A percentile compares a stretch with the other conserved stretches of the same genome.
Conservation (phyloP, 2,329 filamentous ascomycete species). For the Exophiala aquamarina region DNA sequence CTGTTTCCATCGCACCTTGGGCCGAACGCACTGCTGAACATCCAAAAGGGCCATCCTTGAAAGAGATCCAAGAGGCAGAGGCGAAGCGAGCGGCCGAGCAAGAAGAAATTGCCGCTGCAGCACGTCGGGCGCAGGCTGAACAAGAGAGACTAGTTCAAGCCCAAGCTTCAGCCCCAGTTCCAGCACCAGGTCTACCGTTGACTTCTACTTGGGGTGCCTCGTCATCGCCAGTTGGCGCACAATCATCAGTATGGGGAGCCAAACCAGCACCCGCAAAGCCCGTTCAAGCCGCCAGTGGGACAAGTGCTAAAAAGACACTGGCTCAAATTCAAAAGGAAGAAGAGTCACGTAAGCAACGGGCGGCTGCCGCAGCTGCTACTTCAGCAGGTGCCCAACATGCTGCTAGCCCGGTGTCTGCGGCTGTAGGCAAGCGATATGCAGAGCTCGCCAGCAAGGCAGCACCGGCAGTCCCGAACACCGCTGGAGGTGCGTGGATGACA, state of each 20-base stretch:
- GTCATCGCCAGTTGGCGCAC: conserved; percentile 64
- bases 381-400: conserved; percentile 43
- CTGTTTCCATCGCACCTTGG: conserved; percentile 86
- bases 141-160: conserved; percentile 64
- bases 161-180: conserved; percentile 63
- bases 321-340: conserved; percentile 97
- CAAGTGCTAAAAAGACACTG: conserved; percentile 76
- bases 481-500: conserved; percentile 79
- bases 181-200: conserved; percentile 78
- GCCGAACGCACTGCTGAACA: conserved; percentile 75
- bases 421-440: conserved; percentile 81
- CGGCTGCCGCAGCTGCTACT: conserved; percentile 50
- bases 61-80: conserved; percentile 95
- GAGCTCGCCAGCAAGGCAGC: conserved; percentile 82
- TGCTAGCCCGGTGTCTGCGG: conserved; percentile 43
- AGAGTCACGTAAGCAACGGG: conserved; percentile 81
- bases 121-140: conserved; percentile 73
- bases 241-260: conserved; percentile 45
- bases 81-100: conserved; percentile 88
- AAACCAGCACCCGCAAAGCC: conserved; percentile 49
- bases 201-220: conserved; percentile 84
- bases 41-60: conserved; percentile 84
- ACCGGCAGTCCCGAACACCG: conserved; percentile 43
- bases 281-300: conserved; percentile 33
- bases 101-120: conserved; percentile 76